Evolutionary conservation across 495 filamentous ascomycete species (phyloP).

Genomic region (Hyphodiscus hymeniophilus): DNA sequence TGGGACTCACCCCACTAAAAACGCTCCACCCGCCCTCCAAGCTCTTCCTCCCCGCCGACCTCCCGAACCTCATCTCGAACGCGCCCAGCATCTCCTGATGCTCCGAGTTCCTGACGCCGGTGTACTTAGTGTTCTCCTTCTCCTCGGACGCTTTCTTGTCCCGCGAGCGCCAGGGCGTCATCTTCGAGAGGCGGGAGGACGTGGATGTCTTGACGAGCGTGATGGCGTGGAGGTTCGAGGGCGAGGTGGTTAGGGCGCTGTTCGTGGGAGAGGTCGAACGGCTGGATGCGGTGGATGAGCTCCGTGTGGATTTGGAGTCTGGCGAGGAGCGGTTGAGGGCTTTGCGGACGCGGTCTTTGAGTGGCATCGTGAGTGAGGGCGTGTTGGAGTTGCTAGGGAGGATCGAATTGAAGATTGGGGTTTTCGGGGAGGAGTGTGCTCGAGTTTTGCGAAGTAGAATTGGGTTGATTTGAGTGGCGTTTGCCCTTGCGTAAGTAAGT

Average conservation of each 20-base stretch:
- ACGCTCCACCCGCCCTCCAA: too few relatives aligned
- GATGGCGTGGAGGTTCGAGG: neutral
- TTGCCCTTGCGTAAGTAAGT: too few relatives aligned
- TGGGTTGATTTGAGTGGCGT: too few relatives aligned
- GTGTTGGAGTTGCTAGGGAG: too few relatives aligned
- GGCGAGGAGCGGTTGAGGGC: neutral
- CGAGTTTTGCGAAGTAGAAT: too few relatives aligned
- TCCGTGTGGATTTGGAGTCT: neutral
- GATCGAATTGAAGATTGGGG: too few relatives aligned
- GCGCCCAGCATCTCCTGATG: neutral
- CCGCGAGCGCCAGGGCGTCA: neutral
- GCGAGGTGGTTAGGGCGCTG: neutral
- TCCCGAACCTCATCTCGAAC: neutral
- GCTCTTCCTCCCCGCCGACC: too few relatives aligned
- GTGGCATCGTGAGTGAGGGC: too few relatives aligned
- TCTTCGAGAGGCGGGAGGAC: neutral
- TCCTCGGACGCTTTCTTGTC: neutral
- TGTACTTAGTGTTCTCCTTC: neutral
- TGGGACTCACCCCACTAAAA: too few relatives aligned
- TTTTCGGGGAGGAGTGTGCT: too few relatives aligned
- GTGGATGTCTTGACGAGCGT: slow-evolving; percentile 3
- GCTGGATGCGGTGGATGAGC: neutral
- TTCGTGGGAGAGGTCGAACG: neutral
- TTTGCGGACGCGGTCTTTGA: slow-evolving; percentile 8
- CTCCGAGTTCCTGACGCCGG: neutral